Evolutionary conservation across 257 asterid species (phyloP).

Genomic region (Rauvolfia tetraphylla): DNA sequence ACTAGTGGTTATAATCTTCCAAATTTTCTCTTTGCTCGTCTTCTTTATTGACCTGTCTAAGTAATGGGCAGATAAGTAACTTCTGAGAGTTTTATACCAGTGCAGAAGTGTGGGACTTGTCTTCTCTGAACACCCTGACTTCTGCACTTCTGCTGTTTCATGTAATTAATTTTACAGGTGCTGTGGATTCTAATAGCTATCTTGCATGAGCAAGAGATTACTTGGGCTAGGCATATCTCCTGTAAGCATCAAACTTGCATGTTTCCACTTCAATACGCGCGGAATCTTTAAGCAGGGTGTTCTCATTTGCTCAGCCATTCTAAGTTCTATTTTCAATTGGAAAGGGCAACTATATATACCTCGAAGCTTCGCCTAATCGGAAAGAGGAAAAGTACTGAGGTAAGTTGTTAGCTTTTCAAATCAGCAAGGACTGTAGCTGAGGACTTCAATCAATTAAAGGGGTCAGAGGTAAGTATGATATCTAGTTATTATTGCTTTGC

Average conservation of each 20-base stretch:
- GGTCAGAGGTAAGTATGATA: background rate
- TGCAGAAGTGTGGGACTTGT: background rate
- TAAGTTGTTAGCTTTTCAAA: no score
- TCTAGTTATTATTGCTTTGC: background rate
- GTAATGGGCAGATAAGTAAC: background rate
- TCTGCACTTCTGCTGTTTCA: conserved; percentile 10
- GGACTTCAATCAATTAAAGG: background rate
- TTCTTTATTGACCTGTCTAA: background rate
- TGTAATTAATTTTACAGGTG: conserved; percentile 41
- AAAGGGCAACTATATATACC: conserved; percentile 2
- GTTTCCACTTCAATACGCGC: conserved; percentile 80
- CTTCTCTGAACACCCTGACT: background rate
- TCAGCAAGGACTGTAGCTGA: background rate
- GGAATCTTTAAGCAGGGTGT: conserved; percentile 83
- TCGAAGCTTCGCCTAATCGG: background rate
- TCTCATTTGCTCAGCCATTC: conserved; percentile 81
- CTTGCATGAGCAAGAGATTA: conserved; percentile 82
- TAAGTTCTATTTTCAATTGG: conserved; percentile 29
- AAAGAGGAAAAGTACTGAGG: background rate
- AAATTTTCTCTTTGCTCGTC: background rate
- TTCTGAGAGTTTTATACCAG: background rate
- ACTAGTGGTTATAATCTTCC: background rate
- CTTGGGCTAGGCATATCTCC: conserved; percentile 90
- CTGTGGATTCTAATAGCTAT: conserved; percentile 86
- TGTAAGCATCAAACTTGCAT: conserved; percentile 83